phyloP scores from a whole-genome alignment of 202 grass and related monocot species.

The Cymbopogon flexuosus region DNA sequence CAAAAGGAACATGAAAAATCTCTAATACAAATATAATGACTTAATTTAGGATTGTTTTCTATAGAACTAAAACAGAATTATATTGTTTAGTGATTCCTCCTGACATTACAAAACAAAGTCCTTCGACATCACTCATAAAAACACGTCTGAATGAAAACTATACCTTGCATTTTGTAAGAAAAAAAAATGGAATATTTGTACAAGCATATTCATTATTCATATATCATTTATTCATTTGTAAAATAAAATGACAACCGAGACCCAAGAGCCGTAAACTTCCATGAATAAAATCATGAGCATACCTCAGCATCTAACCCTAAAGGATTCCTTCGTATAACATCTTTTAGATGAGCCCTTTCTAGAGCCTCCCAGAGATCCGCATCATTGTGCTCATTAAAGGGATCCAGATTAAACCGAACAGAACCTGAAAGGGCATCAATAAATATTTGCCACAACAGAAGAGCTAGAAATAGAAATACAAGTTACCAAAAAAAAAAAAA shows the following conservation, averaged over 20 bases:
- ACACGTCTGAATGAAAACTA: not conserved
- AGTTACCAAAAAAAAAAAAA: not conserved
- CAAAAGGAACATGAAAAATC: not conserved
- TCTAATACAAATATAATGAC: not conserved
- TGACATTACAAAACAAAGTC: not conserved
- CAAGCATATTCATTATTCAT: not conserved
- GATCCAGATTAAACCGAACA: conserved; percentile 97
- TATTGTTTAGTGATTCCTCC: conserved; percentile 20
- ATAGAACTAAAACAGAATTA: not conserved
- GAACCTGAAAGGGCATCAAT: conserved; percentile 48
- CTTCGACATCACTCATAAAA: not conserved
- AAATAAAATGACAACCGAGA: not conserved
- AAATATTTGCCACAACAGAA: not conserved
- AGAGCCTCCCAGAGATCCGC: conserved; percentile 97
- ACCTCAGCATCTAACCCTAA: conserved; percentile 91
- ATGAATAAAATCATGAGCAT: conserved; percentile 28
- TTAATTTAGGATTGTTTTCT: not conserved
- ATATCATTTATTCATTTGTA: not conserved
- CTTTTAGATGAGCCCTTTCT: conserved; percentile 97
- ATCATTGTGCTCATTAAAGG: conserved; percentile 97
- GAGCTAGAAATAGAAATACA: not conserved
- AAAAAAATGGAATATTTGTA: not conserved
- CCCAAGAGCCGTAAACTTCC: not conserved
- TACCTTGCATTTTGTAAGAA: not conserved
- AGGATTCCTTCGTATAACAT: conserved; percentile 83